A percentile compares a stretch with the other conserved stretches of the same genome.
Evolutionary conservation across 192 early-diverging fungal species (phyloP).

Genomic region (Piromyces finnis): DNA sequence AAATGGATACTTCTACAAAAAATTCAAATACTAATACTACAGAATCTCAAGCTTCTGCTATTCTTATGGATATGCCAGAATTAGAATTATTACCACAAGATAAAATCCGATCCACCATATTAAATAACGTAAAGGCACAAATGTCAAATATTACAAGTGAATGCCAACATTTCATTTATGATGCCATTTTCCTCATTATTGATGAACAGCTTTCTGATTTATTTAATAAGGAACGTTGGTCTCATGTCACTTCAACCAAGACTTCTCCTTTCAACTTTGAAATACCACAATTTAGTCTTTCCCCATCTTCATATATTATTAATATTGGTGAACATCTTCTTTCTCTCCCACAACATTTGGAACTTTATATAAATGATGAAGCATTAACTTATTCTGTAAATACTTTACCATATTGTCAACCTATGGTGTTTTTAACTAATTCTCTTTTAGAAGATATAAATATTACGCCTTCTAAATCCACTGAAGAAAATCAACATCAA

Average conservation of each 20-base stretch:
- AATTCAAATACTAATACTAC: too few species aligned
- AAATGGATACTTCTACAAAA: too few species aligned
- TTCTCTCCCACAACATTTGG: slow-evolving; percentile 48
- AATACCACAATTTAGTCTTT: slow-evolving; percentile 41
- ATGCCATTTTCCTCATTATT: slow-evolving; percentile 29
- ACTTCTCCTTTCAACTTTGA: slow-evolving; percentile 8
- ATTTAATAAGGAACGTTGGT: slow-evolving; percentile 20
- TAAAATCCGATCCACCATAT: background rate
- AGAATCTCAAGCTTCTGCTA: background rate
- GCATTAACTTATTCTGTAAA: slow-evolving; percentile 20
- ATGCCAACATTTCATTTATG: slow-evolving; percentile 35
- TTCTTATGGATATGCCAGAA: background rate
- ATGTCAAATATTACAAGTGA: slow-evolving; percentile 8
- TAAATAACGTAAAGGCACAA: background rate
- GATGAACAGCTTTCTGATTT: slow-evolving; percentile 19
- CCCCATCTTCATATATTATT: slow-evolving; percentile 48
- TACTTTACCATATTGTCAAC: slow-evolving; percentile 18
- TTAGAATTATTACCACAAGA: background rate
- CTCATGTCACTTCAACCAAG: slow-evolving; percentile 3
- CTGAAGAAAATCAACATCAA: background rate
- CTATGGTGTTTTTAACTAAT: background rate
- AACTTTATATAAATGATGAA: slow-evolving; percentile 33
- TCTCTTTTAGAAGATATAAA: background rate
- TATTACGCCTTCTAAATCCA: background rate
- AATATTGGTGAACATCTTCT: slow-evolving; percentile 46